A percentile compares a stretch with the other conserved stretches of the same genome.
These are phyloP conservation scores for Aspergillus avenaceus DNA, from an alignment of 495 filamentous ascomycete species.

Conservation along the genomic window DNA sequence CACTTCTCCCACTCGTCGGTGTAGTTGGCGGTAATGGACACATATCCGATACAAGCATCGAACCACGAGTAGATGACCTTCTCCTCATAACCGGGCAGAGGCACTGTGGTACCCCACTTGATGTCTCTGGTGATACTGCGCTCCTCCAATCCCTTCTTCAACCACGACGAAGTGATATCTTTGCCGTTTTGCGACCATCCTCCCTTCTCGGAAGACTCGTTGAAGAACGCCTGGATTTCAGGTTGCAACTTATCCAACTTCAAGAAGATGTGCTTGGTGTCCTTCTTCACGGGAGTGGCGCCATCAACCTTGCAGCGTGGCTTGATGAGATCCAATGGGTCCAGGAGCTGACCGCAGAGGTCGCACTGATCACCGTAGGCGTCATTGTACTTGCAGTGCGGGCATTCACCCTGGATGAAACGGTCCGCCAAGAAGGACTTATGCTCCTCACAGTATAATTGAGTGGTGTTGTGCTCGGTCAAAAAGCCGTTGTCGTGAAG, in stretches of 20 bases:
- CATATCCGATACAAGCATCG: constrained; percentile 94
- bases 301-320: constrained; percentile 78
- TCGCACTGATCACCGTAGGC: constrained; percentile 87
- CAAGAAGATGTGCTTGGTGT: constrained; percentile 73
- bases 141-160: constrained; percentile 74
- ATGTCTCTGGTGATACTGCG: constrained; percentile 91
- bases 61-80: constrained; percentile 99
- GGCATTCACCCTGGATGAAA: constrained; percentile 88
- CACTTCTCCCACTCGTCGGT: constrained; percentile 89
- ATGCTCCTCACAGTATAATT: constrained; percentile 85
- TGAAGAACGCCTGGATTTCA: constrained; percentile 67
- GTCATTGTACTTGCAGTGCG: constrained; percentile 73
- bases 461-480: constrained; percentile 68
- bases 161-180: constrained; percentile 70
- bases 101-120: constrained; percentile 79
- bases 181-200: constrained; percentile 75
- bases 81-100: constrained; percentile 59
- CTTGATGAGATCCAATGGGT: constrained; percentile 61
- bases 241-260: constrained; percentile 74
- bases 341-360: constrained; percentile 75
- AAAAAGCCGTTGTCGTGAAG: constrained; percentile 78
- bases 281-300: constrained; percentile 65
- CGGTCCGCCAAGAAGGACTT: constrained; percentile 85
- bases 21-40: constrained; percentile 91
- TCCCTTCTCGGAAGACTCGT: constrained; percentile 53